A percentile compares a stretch with the other conserved stretches of the same genome.
These are phyloP conservation scores for Sungouiozyma intestinalis DNA, from an alignment of 805 yeast genomes.

Conservation along the genomic window DNA sequence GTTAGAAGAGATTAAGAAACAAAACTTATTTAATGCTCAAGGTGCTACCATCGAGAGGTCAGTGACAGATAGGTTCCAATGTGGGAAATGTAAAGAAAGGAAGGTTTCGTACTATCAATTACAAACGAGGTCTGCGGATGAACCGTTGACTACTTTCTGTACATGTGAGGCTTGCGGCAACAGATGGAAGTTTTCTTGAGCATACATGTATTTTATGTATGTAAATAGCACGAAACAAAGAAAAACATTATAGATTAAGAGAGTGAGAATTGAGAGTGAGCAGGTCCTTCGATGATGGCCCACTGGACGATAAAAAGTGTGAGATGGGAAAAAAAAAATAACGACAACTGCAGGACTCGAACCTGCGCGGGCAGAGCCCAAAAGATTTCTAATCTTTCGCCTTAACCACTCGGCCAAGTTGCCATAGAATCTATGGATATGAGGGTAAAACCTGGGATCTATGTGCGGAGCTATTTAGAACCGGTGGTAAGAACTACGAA, in stretches of 20 bases:
- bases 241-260: too few relatives aligned
- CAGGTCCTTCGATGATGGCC: too few relatives aligned
- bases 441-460: not conserved
- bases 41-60: conserved; percentile 96
- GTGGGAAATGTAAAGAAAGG: conserved; percentile 96
- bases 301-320: too few relatives aligned
- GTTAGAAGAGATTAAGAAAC: conserved; percentile 73
- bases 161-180: conserved; percentile 97
- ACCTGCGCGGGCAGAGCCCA: conserved; percentile 52
- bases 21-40: conserved; percentile 91
- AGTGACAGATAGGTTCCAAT: conserved; percentile 89
- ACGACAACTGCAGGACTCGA: conserved; percentile 68
- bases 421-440: conserved; percentile 16
- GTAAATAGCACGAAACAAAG: too few relatives aligned
- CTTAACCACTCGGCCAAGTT: conserved; percentile 56
- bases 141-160: conserved; percentile 95
- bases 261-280: too few relatives aligned
- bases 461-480: too few relatives aligned
- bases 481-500: too few relatives aligned
- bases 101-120: conserved; percentile 94
- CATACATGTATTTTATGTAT: not conserved
- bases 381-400: conserved; percentile 51
- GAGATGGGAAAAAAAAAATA: conserved; percentile 24
- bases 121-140: conserved; percentile 98
- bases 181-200: conserved; percentile 88